Base-by-base conservation (phyloP, 257 asterid species). In the Fraxinus cuspidata region DNA sequence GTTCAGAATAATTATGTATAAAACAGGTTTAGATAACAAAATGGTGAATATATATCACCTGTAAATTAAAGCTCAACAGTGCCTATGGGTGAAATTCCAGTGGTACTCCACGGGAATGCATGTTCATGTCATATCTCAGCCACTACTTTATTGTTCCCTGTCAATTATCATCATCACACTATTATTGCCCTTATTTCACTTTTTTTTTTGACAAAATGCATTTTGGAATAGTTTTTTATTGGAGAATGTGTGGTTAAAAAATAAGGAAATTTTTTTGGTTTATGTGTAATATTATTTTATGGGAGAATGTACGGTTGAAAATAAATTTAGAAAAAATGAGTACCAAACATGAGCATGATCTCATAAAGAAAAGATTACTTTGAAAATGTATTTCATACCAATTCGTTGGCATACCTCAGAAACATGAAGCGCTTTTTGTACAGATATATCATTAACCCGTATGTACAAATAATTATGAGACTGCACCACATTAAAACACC, bases 351-450 rank as follows among this genome's bases (percentile, higher is more conserved):
- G 4, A 32, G 35, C 35, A 44, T 44, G 53, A 44, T 44, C 53
- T 10, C 4, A 3, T 12, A 44, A 44, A 3, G 19, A 44, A 44
- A 12, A 44, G 4, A 44, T 9, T 0, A 44, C 12, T 12, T 58
- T 21, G 34, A n/a, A 44, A 29, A 37, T 7, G 42, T 37, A 37
- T 5, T 35, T 5, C 8, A 35, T 7, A 35, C 9, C 9, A 7
- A 35, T 35, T 35, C 19, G 38, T 10, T 49, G 16, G 49, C 44
- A 40, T 56, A 81, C 84, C 77, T 77, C 71, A 27, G 70, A 81
- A 37, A 76, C 72, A 16, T 83, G 69, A n/a, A 83, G 82, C 63
- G 87, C 87, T 77, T 74, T 66, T 21, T 77, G 87, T 34, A 70
- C 81, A 25, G 74, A 60, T 70, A 77, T 80, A 64, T 47, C 49